Evolutionary conservation across 768 basidiomycete genomes (phyloP).

Genomic region (Dictyophora rubrovolvata): DNA sequence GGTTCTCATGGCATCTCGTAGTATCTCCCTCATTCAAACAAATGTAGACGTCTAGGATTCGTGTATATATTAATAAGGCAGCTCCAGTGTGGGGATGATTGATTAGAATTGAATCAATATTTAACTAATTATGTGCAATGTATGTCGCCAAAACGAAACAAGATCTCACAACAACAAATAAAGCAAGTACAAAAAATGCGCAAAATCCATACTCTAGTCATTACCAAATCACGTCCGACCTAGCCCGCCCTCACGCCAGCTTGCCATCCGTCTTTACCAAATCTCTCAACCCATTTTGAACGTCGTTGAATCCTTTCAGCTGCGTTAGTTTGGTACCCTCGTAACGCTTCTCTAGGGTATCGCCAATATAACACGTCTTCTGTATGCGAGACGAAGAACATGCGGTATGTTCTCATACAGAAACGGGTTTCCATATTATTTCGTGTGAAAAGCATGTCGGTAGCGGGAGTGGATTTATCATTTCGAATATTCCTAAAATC

Average conservation of each 20-base stretch:
- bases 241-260: not conserved
- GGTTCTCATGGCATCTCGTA: too few species aligned
- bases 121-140: too few species aligned
- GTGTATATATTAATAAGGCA: too few species aligned
- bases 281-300: not conserved
- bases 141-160: too few species aligned
- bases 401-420: constrained; percentile 70
- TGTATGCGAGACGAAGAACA: constrained; percentile 67
- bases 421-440: constrained; percentile 75
- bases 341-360: not conserved
- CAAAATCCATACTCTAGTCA: too few species aligned
- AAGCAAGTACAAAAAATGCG: too few species aligned
- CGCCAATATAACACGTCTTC: constrained; percentile 52
- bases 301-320: not conserved
- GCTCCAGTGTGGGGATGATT: too few species aligned
- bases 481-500: constrained; percentile 18
- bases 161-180: too few species aligned
- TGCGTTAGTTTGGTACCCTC: not conserved
- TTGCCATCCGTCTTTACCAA: not conserved
- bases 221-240: too few species aligned
- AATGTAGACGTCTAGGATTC: too few species aligned
- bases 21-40: too few species aligned
- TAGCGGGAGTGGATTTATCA: constrained; percentile 30
- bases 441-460: constrained; percentile 16
- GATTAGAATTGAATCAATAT: too few species aligned